These are phyloP conservation scores for Trichoderma sp. DNA, from an alignment of 2,329 filamentous ascomycete species.

Conservation along the genomic window DNA sequence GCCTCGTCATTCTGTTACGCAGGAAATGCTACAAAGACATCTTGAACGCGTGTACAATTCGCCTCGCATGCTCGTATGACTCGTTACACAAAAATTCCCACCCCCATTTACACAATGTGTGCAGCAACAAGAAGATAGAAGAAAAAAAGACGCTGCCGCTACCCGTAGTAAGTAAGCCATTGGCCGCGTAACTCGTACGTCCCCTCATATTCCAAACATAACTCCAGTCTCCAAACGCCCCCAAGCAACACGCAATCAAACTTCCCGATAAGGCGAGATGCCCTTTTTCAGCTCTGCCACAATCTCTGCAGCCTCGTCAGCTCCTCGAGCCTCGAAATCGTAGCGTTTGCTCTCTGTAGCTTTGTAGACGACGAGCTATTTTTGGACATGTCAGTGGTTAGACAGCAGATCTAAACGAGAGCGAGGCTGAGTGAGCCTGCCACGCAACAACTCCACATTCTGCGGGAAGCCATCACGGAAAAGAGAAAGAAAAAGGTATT, in stretches of 20 bases:
- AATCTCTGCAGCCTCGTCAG: constrained; percentile 73
- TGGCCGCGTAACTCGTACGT: not conserved
- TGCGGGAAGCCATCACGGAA: not conserved
- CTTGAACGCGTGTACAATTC: constrained; percentile 14
- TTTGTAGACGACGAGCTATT: constrained; percentile 68
- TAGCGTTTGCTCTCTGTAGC: constrained; percentile 76
- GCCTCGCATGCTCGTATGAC: constrained; percentile 2
- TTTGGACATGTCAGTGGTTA: constrained; percentile 18
- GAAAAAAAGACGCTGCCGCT: not conserved
- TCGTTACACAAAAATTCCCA: not conserved
- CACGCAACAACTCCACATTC: not conserved
- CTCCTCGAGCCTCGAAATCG: constrained; percentile 75
- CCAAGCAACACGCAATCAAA: constrained; percentile 28
- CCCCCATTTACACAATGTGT: not conserved
- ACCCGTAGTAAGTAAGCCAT: not conserved
- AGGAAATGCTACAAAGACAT: not conserved
- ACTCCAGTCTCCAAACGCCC: not conserved
- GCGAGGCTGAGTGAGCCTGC: constrained; percentile 8
- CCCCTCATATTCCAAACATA: not conserved
- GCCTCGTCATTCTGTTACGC: not conserved
- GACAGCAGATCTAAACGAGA: not conserved
- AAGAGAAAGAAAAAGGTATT: not conserved
- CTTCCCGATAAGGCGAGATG: constrained; percentile 63
- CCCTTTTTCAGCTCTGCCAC: constrained; percentile 76
- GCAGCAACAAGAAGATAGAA: not conserved